Base-by-base conservation (phyloP, 2,329 filamentous ascomycete genomes). In the Aspergillus novoparasiticus region DNA sequence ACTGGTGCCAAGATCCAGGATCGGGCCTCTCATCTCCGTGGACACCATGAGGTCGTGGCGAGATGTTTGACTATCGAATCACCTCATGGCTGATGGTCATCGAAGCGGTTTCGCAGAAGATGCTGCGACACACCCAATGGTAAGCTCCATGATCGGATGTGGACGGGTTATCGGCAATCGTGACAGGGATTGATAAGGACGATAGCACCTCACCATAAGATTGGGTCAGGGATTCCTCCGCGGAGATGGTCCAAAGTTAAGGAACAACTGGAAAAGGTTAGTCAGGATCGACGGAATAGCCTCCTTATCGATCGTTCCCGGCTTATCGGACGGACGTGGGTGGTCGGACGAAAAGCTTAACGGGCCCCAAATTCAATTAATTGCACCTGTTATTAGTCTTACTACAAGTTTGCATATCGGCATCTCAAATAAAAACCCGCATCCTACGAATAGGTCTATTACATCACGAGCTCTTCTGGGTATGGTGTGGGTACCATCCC, bases 291-390 rank as follows among this genome's bases (percentile, higher is more conserved):
- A 21, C 21, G 11, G 34, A 28, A 14, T 28, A 16, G 46, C 26
- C 19, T 30, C 51, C 19, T 36, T 53, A 53, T 53, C n/a, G 16
- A 28, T 51, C 48, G 28, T 6, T n/a, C 23, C 48, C 23, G 50
- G 51, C 51, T 55, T 55, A 55, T 55, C 51, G 51, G 32, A 32
- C 10, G 12, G 14, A 36, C 6, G 36, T 55, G 51, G 51, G 51
- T 26, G 30, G n/a, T 36, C 30, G n/a, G 32, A 16, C 34, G 36
- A 39, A 55, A 55, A 55, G 51, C 51, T 55, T 55, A 55, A 55
- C 6, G 1, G 45, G 11, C 39, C 6, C 23, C 14, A 51, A 28
- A 51, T 51, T 30, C 48, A 51, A 51, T 51, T 41, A 41, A 41
- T 41, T 10, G 19, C 39, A 41, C n/a, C 39, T 41, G 19, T 41